These are phyloP conservation scores for Saxispiralis lemnorum DNA, from an alignment of 495 filamentous ascomycete species.

Conservation along the genomic window DNA sequence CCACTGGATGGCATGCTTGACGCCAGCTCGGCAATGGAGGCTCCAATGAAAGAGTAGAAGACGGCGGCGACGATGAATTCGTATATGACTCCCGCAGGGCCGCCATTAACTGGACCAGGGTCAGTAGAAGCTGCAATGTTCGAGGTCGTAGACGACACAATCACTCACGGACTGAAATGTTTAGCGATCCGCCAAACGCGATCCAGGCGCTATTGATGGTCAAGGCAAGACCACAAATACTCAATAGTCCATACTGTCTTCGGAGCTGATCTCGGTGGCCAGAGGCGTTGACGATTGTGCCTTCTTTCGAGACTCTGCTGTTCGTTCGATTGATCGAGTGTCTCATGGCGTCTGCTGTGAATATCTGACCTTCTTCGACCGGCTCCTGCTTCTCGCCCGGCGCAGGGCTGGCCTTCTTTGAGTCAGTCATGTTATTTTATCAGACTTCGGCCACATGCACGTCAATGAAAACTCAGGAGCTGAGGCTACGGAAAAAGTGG, in stretches of 20 bases:
- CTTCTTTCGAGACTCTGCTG: conserved; percentile 10
- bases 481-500: too few species aligned
- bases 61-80: conserved; percentile 35
- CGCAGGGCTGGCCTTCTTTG: neutral
- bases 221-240: conserved; percentile 37
- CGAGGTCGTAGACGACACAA: neutral
- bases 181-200: conserved; percentile 33
- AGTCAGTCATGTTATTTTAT: conserved; percentile 5
- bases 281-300: conserved; percentile 33
- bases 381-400: conserved; percentile 4
- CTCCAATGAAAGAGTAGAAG: conserved; percentile 31
- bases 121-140: neutral
- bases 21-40: conserved; percentile 48
- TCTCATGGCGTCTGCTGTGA: conserved; percentile 2
- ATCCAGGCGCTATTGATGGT: conserved; percentile 44
- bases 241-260: conserved; percentile 40
- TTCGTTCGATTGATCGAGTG: neutral
- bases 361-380: conserved; percentile 4
- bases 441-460: too few species aligned
- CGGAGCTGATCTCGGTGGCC: conserved; percentile 44
- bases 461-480: too few species aligned
- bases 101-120: conserved; percentile 7
- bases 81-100: conserved; percentile 15
- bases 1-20: conserved; percentile 62
- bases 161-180: conserved; percentile 1